Conservation (phyloP, 164 flowering plant genomes). For the Sextonia rubra region DNA sequence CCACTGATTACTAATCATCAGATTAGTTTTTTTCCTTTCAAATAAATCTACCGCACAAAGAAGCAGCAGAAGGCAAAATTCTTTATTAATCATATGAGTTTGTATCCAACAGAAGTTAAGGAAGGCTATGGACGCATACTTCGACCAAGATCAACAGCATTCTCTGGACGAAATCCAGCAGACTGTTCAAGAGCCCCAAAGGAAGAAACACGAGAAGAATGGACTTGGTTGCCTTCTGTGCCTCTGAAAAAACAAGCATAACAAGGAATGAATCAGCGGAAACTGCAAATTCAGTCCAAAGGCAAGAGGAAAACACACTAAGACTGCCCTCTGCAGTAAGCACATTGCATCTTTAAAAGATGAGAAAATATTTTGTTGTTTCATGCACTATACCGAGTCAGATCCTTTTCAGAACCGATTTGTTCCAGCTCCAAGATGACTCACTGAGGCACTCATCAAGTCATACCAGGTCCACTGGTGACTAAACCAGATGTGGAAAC, state of each 20-base stretch:
- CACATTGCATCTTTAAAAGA: background rate
- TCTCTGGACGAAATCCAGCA: conserved; percentile 45
- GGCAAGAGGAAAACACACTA: background rate
- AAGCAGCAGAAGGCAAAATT: background rate
- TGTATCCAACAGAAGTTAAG: background rate
- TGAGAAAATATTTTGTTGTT: background rate
- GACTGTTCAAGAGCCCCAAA: conserved; percentile 59
- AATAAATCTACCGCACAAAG: background rate
- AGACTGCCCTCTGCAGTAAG: background rate
- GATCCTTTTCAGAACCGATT: too few species aligned
- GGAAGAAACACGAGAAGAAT: conserved; percentile 36
- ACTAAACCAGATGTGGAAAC: background rate
- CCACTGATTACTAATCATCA: background rate
- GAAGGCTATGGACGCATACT: conserved; percentile 32
- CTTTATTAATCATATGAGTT: background rate
- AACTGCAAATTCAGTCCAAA: background rate
- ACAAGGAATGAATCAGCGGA: background rate
- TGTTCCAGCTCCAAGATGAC: too few species aligned
- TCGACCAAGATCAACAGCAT: conserved; percentile 46
- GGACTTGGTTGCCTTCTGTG: conserved; percentile 20
- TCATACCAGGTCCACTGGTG: background rate
- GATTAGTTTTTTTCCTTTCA: background rate
- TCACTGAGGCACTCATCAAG: background rate
- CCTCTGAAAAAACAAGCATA: conserved; percentile 15
- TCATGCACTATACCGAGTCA: background rate